phyloP scores from a whole-genome alignment of 225 moss, liverwort and hornwort species.

The Ulota crispa region DNA sequence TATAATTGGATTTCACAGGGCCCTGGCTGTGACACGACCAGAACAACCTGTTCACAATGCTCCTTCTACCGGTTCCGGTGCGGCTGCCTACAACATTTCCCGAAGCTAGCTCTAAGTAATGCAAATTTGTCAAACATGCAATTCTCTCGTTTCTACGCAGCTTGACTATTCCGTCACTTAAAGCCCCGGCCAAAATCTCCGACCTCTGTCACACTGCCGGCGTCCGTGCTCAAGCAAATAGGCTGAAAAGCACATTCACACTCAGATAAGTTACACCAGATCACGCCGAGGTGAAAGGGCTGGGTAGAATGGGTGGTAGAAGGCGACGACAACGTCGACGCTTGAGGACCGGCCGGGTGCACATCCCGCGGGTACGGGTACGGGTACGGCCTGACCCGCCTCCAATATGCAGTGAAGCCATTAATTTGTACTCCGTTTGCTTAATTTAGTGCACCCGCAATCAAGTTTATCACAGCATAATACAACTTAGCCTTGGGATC shows the following conservation, averaged over 20 bases:
- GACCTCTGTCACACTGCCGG: not conserved
- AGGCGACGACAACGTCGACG: not conserved
- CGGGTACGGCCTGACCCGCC: conserved; percentile 10
- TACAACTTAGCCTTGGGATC: conserved; percentile 16
- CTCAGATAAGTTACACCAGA: not conserved
- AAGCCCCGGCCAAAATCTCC: not conserved
- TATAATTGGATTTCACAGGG: conserved; percentile 17
- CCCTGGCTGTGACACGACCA: conserved; percentile 29
- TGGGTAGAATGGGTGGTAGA: not conserved
- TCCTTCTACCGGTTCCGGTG: conserved; percentile 11
- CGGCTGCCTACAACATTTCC: not conserved
- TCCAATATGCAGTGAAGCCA: conserved; percentile 4
- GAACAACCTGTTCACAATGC: conserved; percentile 14
- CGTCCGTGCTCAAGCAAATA: not conserved
- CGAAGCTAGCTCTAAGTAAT: not conserved
- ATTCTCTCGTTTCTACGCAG: not conserved
- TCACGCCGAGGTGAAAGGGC: not conserved
- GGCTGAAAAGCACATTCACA: not conserved
- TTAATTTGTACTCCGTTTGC: conserved; percentile 1
- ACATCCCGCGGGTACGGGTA: too few relatives aligned
- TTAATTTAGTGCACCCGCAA: conserved; percentile 19
- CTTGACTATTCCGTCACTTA: not conserved
- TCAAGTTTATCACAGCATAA: conserved; percentile 16
- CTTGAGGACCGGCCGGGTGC: not conserved
- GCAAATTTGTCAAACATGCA: not conserved